Evolutionary conservation across 805 yeast species (phyloP), one percentile per base, ranked within the genome.

Genomic region (Metschnikowia henanensis): DNA sequence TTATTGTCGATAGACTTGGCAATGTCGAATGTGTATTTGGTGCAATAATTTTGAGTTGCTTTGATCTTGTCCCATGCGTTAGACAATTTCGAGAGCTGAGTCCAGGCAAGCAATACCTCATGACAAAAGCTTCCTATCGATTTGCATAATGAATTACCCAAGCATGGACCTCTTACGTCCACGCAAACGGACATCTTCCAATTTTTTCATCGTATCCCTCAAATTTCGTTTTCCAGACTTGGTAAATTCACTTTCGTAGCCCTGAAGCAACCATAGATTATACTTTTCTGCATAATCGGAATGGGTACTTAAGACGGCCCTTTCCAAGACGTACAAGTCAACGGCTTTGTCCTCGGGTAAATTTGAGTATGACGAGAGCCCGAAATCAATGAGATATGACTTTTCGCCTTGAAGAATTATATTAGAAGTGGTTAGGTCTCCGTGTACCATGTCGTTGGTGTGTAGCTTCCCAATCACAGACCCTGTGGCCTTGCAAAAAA

Each of bases 121-220:
- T n/a, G n/a, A n/a, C 5, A 9, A 23, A 23, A 23, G 8, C 26
- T 23, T 3, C 2, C 26, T 23, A 3, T 23, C 12, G 8, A 9
- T 23, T 4, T 23, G 12, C 8, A 23, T 3, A 23, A 23, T 23
- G 26, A 23, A 23, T 23, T 9, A 23, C 26, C 99, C 99, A 37
- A 91, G 67, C 96, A 92, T 88, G 46, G 95, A 85, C 64, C 99
- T 79, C 76, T 94, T 94, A 53, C 99, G 76, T 1, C 99, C 99
- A 60, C 99, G 80, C 69, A 85, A 63, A 57, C 98, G 73, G 1
- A 92, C 98, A 34, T 85, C 95, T 42, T 83, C 87, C 39, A 94
- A 75, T 60, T 91, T 76, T 42, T 73, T 74, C 46, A 79, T 52
- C 0, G 83, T 77, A 50, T 85, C 94, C 13, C 59, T 68, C 42